Base-by-base conservation (phyloP, 768 basidiomycete genomes). In the Tricholoma bakamatsutake region DNA sequence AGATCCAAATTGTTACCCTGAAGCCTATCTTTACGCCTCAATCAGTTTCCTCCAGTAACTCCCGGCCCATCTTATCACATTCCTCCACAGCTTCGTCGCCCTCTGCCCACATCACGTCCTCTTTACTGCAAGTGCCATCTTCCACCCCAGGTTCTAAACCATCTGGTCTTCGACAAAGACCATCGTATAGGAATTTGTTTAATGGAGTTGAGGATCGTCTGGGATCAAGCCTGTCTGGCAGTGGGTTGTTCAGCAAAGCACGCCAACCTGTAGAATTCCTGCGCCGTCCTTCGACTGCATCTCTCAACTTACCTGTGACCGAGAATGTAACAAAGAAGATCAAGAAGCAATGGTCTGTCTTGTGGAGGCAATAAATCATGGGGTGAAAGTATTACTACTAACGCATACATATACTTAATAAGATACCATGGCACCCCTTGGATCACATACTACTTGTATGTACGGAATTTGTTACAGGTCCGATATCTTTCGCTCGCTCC, bases 311-410 rank as follows among this genome's bases (percentile, higher is more conserved):
- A 12, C 49, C 30, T 21, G n/a, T 45, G 12, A 54, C 54, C 21
- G 31, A 30, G n/a, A 40, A 59, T 35, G 37, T 60, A n/a, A 46
- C 50, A 12, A 52, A 56, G 12, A 63, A 56, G 53, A 45, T 61
- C 28, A 63, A 55, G 57, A 63, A 55, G 37, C 62, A 55, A 6
- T 60, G 59, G 24, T 63, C 62, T 5, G 30, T 28, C 30, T n/a
- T 54, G 12, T 7, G 53, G 43, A 17, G 27, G 30, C 30, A 52
- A 24, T 40, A 17, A 52, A 18, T 18, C 18, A 10, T 17, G 10
- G 10, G 9, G 35, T 35, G 31, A 4, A 31, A 10, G 10, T 31
- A 31, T 7, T 31, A 6, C 35, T 37, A 5, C 35, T 13, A 37
- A 37, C 3, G 5, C 35, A 37, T 37, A 11, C 35, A 37, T 37